Conservation (phyloP, 2,329 filamentous ascomycete genomes). For the Aspergillus hortae region DNA sequence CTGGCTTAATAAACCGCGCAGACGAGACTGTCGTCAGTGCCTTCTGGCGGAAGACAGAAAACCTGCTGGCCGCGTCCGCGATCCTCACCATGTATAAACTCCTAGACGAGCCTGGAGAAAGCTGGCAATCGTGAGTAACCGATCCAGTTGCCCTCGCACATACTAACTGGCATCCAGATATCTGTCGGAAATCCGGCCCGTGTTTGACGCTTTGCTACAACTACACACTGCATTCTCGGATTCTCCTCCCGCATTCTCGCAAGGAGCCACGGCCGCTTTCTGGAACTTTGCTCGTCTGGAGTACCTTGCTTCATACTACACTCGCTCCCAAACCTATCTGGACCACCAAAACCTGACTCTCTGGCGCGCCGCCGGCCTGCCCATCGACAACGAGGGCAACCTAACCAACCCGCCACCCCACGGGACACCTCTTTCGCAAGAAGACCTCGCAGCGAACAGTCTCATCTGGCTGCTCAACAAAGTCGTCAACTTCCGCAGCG, state of each 20-base stretch:
- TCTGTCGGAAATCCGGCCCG: slow-evolving; percentile 56
- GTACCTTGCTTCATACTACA: slow-evolving; percentile 59
- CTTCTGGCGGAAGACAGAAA: slow-evolving; percentile 49
- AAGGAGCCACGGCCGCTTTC: slow-evolving; percentile 55
- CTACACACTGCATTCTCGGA: slow-evolving; percentile 12
- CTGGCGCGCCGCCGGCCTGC: slow-evolving; percentile 60
- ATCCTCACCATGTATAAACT: slow-evolving; percentile 63
- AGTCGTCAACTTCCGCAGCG: slow-evolving; percentile 60
- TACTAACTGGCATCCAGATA: slow-evolving; percentile 39
- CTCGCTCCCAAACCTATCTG: slow-evolving; percentile 54
- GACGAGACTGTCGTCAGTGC: slow-evolving; percentile 11
- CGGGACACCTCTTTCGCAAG: slow-evolving; percentile 43
- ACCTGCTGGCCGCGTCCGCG: slow-evolving; percentile 57
- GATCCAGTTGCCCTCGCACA: too few species aligned
- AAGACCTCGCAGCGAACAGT: slow-evolving; percentile 60
- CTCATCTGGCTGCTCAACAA: slow-evolving; percentile 62
- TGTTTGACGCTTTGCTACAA: slow-evolving; percentile 49
- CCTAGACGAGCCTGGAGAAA: slow-evolving; percentile 57
- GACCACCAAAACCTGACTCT: slow-evolving; percentile 55
- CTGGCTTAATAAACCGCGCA: background rate
- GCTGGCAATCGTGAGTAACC: slow-evolving; percentile 50
- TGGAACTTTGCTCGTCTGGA: slow-evolving; percentile 64
- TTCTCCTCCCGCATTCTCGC: slow-evolving; percentile 36
- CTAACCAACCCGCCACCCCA: slow-evolving; percentile 31
- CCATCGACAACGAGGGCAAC: slow-evolving; percentile 49